Conservation (phyloP, 1,284 basidiomycete genomes). For the Leccinum subspadiceum region DNA sequence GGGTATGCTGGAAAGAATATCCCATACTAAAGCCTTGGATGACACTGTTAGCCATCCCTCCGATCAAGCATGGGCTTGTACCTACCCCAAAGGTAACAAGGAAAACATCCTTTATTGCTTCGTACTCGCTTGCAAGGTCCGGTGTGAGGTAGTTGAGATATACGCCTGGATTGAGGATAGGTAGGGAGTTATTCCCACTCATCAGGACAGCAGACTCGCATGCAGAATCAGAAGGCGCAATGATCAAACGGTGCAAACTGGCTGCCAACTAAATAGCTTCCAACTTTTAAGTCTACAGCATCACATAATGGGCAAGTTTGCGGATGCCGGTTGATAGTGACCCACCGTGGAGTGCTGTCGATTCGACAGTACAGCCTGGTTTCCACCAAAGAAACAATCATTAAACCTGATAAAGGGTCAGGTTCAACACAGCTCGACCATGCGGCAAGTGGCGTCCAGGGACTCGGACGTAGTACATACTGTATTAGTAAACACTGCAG, state of each 20-base stretch:
- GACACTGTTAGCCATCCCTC: conserved; percentile 7
- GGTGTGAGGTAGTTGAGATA: conserved; percentile 31
- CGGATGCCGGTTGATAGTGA: no score
- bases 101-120: conserved; percentile 19
- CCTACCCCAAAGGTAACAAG: conserved; percentile 27
- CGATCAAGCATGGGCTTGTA: neutral
- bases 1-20: conserved; percentile 26
- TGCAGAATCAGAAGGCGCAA: neutral
- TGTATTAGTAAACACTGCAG: neutral
- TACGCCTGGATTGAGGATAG: conserved; percentile 22
- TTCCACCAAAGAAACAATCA: no score
- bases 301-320: no score
- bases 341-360: no score
- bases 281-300: no score
- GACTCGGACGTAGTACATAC: neutral
- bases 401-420: no score
- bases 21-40: conserved; percentile 26
- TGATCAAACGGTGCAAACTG: no score
- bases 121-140: conserved; percentile 21
- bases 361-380: no score
- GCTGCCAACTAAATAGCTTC: no score
- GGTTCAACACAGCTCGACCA: neutral
- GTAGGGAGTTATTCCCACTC: conserved; percentile 6
- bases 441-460: neutral
- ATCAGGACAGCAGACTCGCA: conserved; percentile 1